Evolutionary conservation across 306 rosid species (phyloP).

Genomic region (Fragaria nilgerrensis): DNA sequence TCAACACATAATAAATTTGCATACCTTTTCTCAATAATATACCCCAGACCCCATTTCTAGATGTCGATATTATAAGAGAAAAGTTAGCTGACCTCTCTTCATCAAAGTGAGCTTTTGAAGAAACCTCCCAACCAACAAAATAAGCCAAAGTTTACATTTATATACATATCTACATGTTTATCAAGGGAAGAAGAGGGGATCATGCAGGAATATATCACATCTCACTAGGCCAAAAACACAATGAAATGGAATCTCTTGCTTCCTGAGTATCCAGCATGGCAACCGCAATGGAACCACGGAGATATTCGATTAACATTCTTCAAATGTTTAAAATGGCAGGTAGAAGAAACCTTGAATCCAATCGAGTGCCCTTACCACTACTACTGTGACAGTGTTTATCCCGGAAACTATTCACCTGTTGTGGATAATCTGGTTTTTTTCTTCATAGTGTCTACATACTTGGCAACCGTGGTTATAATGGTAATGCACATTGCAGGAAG

Average conservation of each 20-base stretch:
- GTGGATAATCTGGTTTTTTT: slow-evolving; percentile 54
- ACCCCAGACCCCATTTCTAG: slow-evolving; percentile 11
- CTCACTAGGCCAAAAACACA: slow-evolving; percentile 13
- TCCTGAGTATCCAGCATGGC: slow-evolving; percentile 45
- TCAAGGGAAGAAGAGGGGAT: neutral
- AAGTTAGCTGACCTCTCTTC: slow-evolving; percentile 65
- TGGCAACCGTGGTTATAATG: slow-evolving; percentile 57
- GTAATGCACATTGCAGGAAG: slow-evolving; percentile 39
- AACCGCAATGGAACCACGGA: slow-evolving; percentile 40
- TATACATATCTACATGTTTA: neutral
- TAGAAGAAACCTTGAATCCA: slow-evolving; percentile 77
- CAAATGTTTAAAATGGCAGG: slow-evolving; percentile 93
- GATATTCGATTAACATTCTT: slow-evolving; percentile 55
- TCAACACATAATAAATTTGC: neutral
- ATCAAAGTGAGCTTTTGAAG: slow-evolving; percentile 44
- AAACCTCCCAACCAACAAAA: slow-evolving; percentile 56
- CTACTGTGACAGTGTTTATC: slow-evolving; percentile 67
- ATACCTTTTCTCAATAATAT: neutral
- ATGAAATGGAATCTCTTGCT: slow-evolving; percentile 48
- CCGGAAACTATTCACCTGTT: slow-evolving; percentile 52
- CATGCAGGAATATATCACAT: slow-evolving; percentile 12
- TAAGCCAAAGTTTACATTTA: slow-evolving; percentile 23
- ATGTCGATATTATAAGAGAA: slow-evolving; percentile 14
- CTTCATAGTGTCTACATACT: slow-evolving; percentile 53
- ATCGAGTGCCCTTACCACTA: slow-evolving; percentile 80